Evolutionary conservation across 805 yeast genomes (phyloP), one percentile per base, ranked within the genome.

Genomic region (Ogataea minuta): DNA sequence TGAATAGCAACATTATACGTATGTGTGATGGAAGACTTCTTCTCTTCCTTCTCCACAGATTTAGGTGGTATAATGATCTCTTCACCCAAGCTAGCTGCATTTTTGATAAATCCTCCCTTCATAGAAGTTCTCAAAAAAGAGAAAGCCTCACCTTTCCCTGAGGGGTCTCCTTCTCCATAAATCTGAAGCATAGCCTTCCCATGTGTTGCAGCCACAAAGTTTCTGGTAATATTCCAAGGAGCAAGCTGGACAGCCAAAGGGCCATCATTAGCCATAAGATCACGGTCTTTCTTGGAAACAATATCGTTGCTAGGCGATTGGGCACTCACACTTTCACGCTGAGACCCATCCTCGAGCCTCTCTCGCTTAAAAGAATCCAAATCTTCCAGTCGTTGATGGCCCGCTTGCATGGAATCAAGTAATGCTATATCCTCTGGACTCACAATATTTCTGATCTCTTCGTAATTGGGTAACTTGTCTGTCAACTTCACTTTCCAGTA

Each of bases 131-230:
- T 76, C 52, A 90, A 70, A 49, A 91, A 84, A 8, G 96, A 87
- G 49, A 85, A 85, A 0, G 91, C 95, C 48, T 87, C 84, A 2
- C 95, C 93, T 47, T 85, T 78, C 16, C 95, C 95, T 0, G 95
- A 80, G 2, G 96, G 95, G 60, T 93, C 98, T 34, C 98, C 98
- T 38, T 82, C 90, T 10, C 96, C 96, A 57, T 87, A 87, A 17
- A 93, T 76, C 56, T 89, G 96, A 29, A 93, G 71, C 97, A 93
- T 93, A 0, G 97, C 95, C 54, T 95, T 90, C 39, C 96, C 95
- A 58, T 90, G 98, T 16, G 95, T 89, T 2, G 98, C 93, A 59
- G 81, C 86, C 39, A 90, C 79, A 56, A 93, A 93, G 61, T 93
- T 93, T 45, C 88, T 74, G 0, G 96, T 81, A n/a, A 83, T 71